These are phyloP conservation scores for Psophocarpus tetragonolobus DNA, from an alignment of 306 rosid species.

Conservation along the genomic window DNA sequence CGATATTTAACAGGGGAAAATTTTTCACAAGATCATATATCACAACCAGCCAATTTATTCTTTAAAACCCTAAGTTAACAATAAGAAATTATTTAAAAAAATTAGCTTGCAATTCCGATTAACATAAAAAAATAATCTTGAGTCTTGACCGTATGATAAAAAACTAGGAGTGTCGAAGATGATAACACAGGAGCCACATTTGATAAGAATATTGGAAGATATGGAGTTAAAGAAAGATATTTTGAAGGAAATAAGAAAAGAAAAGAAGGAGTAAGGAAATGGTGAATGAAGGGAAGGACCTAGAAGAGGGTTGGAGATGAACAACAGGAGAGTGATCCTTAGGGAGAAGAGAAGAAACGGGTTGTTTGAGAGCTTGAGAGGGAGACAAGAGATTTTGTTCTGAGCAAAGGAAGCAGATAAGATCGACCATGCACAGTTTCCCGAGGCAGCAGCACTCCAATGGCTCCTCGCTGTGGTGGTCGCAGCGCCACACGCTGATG, in stretches of 20 bases:
- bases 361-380: conserved; percentile 58
- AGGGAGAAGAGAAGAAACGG: conserved; percentile 59
- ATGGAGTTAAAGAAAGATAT: no score
- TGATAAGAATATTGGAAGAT: no score
- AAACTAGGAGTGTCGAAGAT: no score
- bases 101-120: no score
- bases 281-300: conserved; percentile 56
- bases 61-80: neutral
- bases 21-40: neutral
- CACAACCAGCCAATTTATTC: neutral
- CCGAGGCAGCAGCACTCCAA: conserved; percentile 64
- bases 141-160: no score
- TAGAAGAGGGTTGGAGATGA: conserved; percentile 76
- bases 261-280: no score
- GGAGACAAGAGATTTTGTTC: conserved; percentile 65
- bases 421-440: conserved; percentile 84
- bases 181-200: no score
- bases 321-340: conserved; percentile 48
- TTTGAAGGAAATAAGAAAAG: no score
- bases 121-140: no score
- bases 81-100: no score
- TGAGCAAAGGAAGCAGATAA: conserved; percentile 63
- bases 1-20: neutral
- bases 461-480: conserved; percentile 25
- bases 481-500: conserved; percentile 81